Evolutionary conservation across 2,329 filamentous ascomycete genomes (phyloP), one percentile per base, ranked within the genome.

Genomic region (Ceratocystis papillata): DNA sequence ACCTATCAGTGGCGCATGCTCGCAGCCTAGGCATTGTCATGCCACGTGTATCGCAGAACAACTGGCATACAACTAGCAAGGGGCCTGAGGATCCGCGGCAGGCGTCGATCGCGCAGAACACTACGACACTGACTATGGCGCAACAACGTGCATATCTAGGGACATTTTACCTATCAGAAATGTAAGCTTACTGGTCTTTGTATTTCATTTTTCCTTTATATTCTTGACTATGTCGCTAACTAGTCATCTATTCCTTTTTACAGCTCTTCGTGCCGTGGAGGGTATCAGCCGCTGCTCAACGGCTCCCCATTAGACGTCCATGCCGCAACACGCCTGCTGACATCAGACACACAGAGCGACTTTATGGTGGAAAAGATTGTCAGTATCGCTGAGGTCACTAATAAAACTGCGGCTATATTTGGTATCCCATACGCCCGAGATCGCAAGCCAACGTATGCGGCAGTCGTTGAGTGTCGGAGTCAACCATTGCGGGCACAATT

Each of bases 1-100:
- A 77, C 57, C 69, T 78, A 41, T 75, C 75, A 1, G 70, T 78
- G 10, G 77, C 76, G 22, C 76, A 76, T 65, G 77, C 76, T 3
- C 76, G 79, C 55, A 77, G 73, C 57, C 72, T 79, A 5, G 74
- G 74, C 1, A 73, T 78, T 45, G 66, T 67, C 22, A 67, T 67
- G 66, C 66, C 46, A 73, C 71, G n/a, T 68, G 69, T 59, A 69
- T 71, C 10, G 65, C 71, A 64, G 45, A 67, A 67, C 37, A 67
- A 67, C 46, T 62, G 63, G 55, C 66, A 67, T 33, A 65, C 66
- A 20, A 67, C 66, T 22, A 67, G 62, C 33, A 55, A 57, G 10
- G 66, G 66, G 2, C 66, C 66, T 2, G 66, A 67, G 61, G 66
- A 67, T 30, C 66, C 66, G 25, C 62, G 66, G 28, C 66, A 67